Evolutionary conservation across 306 rosid species (phyloP).

Genomic region (Ziziphus jujuba): DNA sequence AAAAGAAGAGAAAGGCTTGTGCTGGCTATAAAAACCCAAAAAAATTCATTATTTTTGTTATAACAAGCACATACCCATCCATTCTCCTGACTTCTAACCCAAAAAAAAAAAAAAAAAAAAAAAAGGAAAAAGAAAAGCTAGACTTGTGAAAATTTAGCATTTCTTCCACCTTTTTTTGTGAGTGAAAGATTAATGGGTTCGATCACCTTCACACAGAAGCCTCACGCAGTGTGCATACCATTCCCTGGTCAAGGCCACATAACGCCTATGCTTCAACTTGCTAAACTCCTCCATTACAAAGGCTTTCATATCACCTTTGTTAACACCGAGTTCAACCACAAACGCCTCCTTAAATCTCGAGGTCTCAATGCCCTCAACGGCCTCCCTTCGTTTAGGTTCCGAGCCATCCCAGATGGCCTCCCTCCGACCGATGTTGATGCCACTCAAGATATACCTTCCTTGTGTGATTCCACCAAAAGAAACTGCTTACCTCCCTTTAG

Average conservation of each 20-base stretch:
- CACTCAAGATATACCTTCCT: conserved; percentile 24
- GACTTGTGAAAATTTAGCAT: too few species aligned
- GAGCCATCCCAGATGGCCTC: conserved; percentile 36
- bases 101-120: too few species aligned
- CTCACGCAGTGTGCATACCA: conserved; percentile 36
- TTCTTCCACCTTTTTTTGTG: too few species aligned
- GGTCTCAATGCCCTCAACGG: conserved; percentile 32
- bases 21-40: too few species aligned
- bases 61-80: too few species aligned
- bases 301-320: conserved; percentile 51
- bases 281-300: conserved; percentile 39
- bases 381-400: conserved; percentile 34
- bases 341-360: conserved; percentile 38
- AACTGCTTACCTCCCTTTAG: conserved; percentile 26
- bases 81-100: too few species aligned
- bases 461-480: conserved; percentile 12
- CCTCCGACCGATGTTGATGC: conserved; percentile 23
- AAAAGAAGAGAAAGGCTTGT: too few species aligned
- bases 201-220: background rate
- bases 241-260: conserved; percentile 49
- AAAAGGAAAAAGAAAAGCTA: too few species aligned
- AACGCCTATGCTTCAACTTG: conserved; percentile 39
- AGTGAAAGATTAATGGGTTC: conserved; percentile 5
- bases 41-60: too few species aligned
- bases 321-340: conserved; percentile 43